Conservation (phyloP, 768 basidiomycete genomes). For the Xanthoconium purpureum region DNA sequence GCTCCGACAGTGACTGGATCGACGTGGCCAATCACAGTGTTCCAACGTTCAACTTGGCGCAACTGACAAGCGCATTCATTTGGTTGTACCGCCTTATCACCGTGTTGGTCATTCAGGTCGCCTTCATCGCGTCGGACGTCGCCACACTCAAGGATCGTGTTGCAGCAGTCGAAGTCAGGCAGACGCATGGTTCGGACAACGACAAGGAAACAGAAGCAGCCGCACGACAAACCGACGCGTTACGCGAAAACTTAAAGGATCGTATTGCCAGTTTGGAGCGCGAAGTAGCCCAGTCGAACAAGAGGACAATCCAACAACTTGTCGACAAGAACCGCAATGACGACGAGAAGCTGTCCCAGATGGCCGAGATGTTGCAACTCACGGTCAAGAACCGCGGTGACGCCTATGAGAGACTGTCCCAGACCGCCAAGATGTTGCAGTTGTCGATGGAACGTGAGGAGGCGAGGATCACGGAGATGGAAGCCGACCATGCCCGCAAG, state of each 20-base stretch:
- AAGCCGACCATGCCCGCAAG: constrained; percentile 16
- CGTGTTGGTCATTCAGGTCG: constrained; percentile 1
- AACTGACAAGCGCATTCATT: constrained; percentile 2
- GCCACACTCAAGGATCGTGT: constrained; percentile 19
- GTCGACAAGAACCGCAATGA: background rate
- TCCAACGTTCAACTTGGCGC: background rate
- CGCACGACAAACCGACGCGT: background rate
- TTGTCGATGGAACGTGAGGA: constrained; percentile 11
- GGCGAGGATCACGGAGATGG: constrained; percentile 12
- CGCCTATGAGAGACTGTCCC: constrained; percentile 1
- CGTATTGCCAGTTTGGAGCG: constrained; percentile 4
- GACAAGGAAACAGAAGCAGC: constrained; percentile 1
- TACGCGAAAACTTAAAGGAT: background rate
- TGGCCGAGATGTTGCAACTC: too few relatives aligned
- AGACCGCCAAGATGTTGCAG: constrained; percentile 1
- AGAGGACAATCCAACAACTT: background rate
- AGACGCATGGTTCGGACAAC: background rate
- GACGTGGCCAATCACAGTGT: background rate
- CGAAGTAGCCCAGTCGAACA: constrained; percentile 2
- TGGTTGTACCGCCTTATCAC: constrained; percentile 6
- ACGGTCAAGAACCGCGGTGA: background rate
- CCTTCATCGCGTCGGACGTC: constrained; percentile 9
- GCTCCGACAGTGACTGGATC: background rate
- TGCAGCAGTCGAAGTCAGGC: constrained; percentile 9
- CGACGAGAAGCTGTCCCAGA: background rate